Base-by-base conservation (phyloP, 2,329 filamentous ascomycete genomes). In the Fusarium heterosporum region DNA sequence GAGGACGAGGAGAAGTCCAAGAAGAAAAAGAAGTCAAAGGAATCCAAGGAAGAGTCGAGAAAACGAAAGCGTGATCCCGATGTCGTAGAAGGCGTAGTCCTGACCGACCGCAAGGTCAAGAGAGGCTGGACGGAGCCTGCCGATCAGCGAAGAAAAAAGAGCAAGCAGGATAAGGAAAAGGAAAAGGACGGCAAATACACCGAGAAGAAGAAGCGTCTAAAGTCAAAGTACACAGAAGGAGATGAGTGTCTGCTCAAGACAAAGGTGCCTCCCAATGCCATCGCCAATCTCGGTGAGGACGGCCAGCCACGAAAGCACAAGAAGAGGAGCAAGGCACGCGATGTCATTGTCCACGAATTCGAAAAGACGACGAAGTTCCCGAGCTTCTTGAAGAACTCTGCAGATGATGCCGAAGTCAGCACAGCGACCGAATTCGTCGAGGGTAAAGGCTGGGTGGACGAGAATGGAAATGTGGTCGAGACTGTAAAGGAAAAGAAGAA, bases 241-340 rank as follows among this genome's bases (percentile, higher is more conserved):
- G 85, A 90, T 25, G 94, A 97, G 78, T 90, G 94, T 69, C 81
- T 97, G 16, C 93, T 98, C 80, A 95, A 93, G 78, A 92, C 92
- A 3, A 88, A 89, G 55, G 76, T 97, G 30, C 87, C 89, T 1
- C 75, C 81, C 9, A 80, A 80, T 54, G 76, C 77, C 16, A 78
- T 81, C 50, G 79, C 80, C 41, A 82, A 83, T 52, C 65, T 79
- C 13, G 70, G 75, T 3, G 79, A 81, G 29, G 79, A 79, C 4
- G 78, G 82, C 9, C 76, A 76, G 19, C 76, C 80, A n/a, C 83
- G 84, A 69, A 88, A 86, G 69, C 89, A 88, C 70, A 87, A 86
- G 75, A 86, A 87, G 71, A 84, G 84, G 43, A 83, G 76, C 54
- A 75, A 73, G 51, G 63, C 71, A 13, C 77, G 82, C 14, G 87